Percentiles rank a stretch among this genome's conserved stretches.
Conservation (phyloP, 2,329 filamentous ascomycete genomes). For the Biscogniauxia mediterranea region DNA sequence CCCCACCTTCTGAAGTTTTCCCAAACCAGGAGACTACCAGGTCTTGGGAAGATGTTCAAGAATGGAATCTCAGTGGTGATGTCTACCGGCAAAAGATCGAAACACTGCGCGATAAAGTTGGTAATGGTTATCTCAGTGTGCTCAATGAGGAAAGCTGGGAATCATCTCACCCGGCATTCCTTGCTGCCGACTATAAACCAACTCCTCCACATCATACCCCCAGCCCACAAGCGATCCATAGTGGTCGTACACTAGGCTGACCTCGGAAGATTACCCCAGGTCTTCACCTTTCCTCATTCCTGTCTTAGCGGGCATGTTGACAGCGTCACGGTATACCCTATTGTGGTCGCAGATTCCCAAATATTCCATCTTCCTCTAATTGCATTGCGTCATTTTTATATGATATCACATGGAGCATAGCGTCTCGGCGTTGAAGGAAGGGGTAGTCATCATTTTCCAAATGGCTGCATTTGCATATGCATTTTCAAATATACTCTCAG, state of each 20-base stretch:
- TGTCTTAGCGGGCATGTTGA: constrained; percentile 10
- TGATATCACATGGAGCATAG: constrained; percentile 32
- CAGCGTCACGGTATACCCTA: constrained; percentile 14
- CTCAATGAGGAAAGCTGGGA: constrained; percentile 76
- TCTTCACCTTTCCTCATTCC: constrained; percentile 10
- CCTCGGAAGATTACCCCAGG: constrained; percentile 6
- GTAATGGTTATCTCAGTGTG: constrained; percentile 82
- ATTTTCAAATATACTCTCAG: constrained; percentile 6
- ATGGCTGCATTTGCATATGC: constrained; percentile 19
- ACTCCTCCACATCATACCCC: constrained; percentile 37
- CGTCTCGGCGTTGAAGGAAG: constrained; percentile 32
- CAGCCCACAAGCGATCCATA: constrained; percentile 50
- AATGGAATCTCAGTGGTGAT: constrained; percentile 70
- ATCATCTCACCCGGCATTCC: constrained; percentile 39
- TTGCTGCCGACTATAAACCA: constrained; percentile 37
- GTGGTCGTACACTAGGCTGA: constrained; percentile 51
- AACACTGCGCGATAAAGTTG: constrained; percentile 78
- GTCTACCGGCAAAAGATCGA: constrained; percentile 87
- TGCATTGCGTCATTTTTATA: constrained; percentile 25
- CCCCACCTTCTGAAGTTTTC: constrained; percentile 34
- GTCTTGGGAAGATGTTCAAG: constrained; percentile 43
- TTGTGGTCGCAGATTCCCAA: constrained; percentile 10
- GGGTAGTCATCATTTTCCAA: constrained; percentile 19
- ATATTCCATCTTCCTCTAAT: constrained; percentile 23
- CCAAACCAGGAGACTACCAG: constrained; percentile 32